phyloP scores from a whole-genome alignment of 768 basidiomycete species.

The Leucosporidium creatinivorum region DNA sequence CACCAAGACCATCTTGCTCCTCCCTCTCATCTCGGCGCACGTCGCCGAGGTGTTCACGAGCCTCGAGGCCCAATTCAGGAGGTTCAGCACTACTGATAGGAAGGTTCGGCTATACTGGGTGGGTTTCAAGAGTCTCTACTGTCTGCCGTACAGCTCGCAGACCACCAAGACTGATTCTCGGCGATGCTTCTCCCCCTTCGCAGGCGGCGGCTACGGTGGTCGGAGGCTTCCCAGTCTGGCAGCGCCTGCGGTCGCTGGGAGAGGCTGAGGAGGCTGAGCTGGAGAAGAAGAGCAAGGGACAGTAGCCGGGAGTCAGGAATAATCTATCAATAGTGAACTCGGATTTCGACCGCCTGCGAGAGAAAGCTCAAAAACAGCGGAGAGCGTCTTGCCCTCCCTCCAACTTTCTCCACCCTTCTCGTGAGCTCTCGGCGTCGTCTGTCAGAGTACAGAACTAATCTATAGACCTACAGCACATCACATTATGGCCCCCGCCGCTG shows the following conservation, averaged over 20 bases:
- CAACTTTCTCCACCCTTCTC: neutral
- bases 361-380: neutral
- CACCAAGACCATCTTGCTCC: neutral
- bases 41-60: neutral
- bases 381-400: neutral
- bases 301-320: too few relatives aligned
- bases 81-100: neutral
- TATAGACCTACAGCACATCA: too few relatives aligned
- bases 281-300: neutral
- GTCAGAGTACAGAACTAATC: too few relatives aligned
- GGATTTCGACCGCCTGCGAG: too few relatives aligned
- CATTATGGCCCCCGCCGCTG: constrained; percentile 25
- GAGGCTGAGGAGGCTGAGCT: constrained; percentile 1
- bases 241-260: neutral
- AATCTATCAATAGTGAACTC: too few relatives aligned
- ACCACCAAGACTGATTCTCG: too few relatives aligned
- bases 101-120: neutral
- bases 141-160: too few relatives aligned
- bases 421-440: too few relatives aligned
- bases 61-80: neutral
- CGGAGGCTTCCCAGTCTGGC: constrained; percentile 10
- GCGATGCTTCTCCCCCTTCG: neutral
- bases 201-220: neutral
- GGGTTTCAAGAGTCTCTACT: neutral
- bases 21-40: neutral